These are phyloP conservation scores for Anastatica hierochuntica DNA, from an alignment of 345 rosid species.

Conservation along the genomic window DNA sequence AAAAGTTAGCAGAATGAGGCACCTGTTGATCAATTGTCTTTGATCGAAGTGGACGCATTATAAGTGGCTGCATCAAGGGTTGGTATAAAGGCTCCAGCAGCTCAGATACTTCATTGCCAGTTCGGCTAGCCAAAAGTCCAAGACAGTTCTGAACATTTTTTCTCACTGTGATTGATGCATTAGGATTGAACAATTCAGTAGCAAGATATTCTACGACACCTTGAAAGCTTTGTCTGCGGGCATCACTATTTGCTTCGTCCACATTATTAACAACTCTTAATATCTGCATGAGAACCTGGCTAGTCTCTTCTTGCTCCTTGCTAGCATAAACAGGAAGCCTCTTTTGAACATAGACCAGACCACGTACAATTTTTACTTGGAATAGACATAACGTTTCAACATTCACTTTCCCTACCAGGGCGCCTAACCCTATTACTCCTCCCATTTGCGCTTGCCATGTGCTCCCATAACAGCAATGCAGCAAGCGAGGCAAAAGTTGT, in stretches of 20 bases:
- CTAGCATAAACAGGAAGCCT: constrained; percentile 84
- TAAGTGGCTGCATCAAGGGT: constrained; percentile 81
- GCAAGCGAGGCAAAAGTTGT: constrained; percentile 90
- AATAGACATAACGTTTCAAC: constrained; percentile 77
- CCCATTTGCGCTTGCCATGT: constrained; percentile 99
- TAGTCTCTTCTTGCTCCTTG: constrained; percentile 94
- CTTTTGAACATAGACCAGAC: constrained; percentile 84
- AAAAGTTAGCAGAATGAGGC: constrained; percentile 6
- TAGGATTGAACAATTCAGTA: constrained; percentile 81
- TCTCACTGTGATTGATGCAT: constrained; percentile 71
- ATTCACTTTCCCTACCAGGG: constrained; percentile 90
- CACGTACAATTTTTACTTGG: constrained; percentile 77
- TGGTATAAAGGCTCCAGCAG: constrained; percentile 90
- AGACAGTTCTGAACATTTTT: constrained; percentile 94
- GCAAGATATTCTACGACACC: constrained; percentile 91
- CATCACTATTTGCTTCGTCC: constrained; percentile 85
- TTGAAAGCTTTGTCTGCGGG: constrained; percentile 81
- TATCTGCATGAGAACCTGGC: constrained; percentile 95
- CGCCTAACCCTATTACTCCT: constrained; percentile 94
- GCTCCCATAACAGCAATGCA: constrained; percentile 94
- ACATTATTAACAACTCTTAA: constrained; percentile 94
- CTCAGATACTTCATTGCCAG: constrained; percentile 96
- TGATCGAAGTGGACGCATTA: constrained; percentile 69
- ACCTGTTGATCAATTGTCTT: constrained; percentile 99
- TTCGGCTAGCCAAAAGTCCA: constrained; percentile 89